Evolutionary conservation across 345 rosid genomes (phyloP), one percentile per base, ranked within the genome.

Genomic region (Gossypium rotundifolium): DNA sequence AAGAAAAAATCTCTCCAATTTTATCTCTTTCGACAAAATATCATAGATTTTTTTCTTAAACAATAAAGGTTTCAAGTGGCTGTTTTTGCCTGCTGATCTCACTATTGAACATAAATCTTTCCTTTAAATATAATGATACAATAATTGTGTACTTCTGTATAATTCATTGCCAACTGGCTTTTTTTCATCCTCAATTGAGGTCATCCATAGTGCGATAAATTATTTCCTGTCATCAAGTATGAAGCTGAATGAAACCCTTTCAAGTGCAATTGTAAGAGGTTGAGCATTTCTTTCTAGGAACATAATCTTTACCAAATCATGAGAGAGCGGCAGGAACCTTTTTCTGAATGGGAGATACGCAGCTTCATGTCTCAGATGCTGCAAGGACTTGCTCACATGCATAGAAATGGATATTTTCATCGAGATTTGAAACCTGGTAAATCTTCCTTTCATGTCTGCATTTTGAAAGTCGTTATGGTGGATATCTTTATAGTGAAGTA

Each of bases 361-460:
- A 81, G 78, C 71, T 85, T 86, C 79, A 86, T 90, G 88, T 87
- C 87, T 83, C 98, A 94, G 81, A 70, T 90, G 84, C 86, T 92
- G 77, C 94, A 87, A 84, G 98, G 98, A 59, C 96, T 94, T 44
- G 78, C 85, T 55, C 94, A 94, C 84, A 94, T 94, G 97, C 98
- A 94, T 80, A 84, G 79, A 77, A 87, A 84, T 76, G 91, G 93
- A 72, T 94, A 92, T 74, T 92, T 92, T 80, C 97, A 94, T 77
- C 85, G 98, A 18, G 98, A 94, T 85, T 66, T 94, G 74, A 94
- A 94, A 82, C 98, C 97, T 71, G 98, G 98, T 92, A 81, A 80
- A 74, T 23, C 11, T 61, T 60, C 25, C 55, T 77, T 62, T 65
- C 72, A 11, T 63, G 38, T 67, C 1, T 67, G 38, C 40, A 23